phyloP scores from a whole-genome alignment of 2,329 filamentous ascomycete species.

The Fusarium siculi region DNA sequence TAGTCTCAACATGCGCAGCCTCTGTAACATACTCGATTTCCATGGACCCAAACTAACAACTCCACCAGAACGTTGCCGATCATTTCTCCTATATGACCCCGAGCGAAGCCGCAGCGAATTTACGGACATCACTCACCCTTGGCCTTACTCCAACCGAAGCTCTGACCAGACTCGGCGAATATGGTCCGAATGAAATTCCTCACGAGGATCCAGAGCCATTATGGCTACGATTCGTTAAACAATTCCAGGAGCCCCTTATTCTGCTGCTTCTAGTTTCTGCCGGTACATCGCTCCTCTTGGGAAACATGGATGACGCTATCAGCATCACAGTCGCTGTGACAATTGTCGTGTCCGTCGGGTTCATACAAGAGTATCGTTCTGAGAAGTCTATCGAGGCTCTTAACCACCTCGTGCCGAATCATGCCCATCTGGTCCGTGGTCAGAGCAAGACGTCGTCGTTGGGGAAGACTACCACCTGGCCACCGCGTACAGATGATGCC shows the following conservation, averaged over 20 bases:
- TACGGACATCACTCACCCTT: conserved; percentile 84
- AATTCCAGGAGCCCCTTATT: conserved; percentile 96
- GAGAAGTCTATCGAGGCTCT: conserved; percentile 97
- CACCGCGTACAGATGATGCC: conserved; percentile 55
- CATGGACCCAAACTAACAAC: conserved; percentile 24
- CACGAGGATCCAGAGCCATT: conserved; percentile 93
- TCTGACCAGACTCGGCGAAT: conserved; percentile 78
- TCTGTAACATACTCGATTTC: not conserved
- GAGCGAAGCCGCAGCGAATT: conserved; percentile 78
- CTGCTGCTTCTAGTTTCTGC: conserved; percentile 91
- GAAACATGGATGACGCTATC: conserved; percentile 93
- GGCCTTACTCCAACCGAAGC: conserved; percentile 87
- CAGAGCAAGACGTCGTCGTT: conserved; percentile 48
- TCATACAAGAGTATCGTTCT: conserved; percentile 96
- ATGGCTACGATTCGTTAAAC: conserved; percentile 94
- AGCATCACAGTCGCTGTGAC: conserved; percentile 97
- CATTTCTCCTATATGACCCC: conserved; percentile 76
- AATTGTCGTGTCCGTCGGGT: conserved; percentile 95
- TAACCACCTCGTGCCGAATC: conserved; percentile 92
- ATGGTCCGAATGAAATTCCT: conserved; percentile 94
- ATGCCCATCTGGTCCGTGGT: conserved; percentile 89
- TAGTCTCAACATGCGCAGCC: conserved; percentile 37
- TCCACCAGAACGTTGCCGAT: conserved; percentile 63
- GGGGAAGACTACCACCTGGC: conserved; percentile 59
- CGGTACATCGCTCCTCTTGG: conserved; percentile 86